Conservation (phyloP, 1,284 basidiomycete genomes). For the Xerocomus minutiporus region DNA sequence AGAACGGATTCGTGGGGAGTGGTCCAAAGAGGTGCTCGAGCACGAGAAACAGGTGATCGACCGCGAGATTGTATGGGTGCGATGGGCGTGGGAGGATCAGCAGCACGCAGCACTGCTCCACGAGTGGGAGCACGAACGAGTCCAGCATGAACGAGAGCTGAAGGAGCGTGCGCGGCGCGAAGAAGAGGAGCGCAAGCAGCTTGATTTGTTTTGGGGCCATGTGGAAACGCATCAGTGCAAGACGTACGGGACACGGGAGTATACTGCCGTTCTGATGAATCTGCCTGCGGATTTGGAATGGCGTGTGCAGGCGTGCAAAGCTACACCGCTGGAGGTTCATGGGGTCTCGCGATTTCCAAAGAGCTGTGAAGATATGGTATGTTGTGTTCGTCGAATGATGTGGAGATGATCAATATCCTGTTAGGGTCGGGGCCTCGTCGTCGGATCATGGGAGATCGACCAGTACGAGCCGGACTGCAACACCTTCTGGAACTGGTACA, state of each 20-base stretch:
- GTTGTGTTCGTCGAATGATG: neutral
- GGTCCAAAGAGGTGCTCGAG: conserved; percentile 12
- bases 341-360: conserved; percentile 19
- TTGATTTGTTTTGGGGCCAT: conserved; percentile 18
- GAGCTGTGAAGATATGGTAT: conserved; percentile 24
- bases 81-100: conserved; percentile 14
- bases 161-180: conserved; percentile 16
- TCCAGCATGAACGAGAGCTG: conserved; percentile 12
- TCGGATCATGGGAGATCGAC: conserved; percentile 23
- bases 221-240: conserved; percentile 23
- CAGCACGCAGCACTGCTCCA: conserved; percentile 6
- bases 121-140: conserved; percentile 17
- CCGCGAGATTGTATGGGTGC: conserved; percentile 9
- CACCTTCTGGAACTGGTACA: conserved; percentile 21
- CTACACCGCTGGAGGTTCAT: conserved; percentile 25
- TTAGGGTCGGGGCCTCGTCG: conserved; percentile 9
- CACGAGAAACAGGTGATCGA: conserved; percentile 2
- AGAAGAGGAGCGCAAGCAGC: conserved; percentile 11
- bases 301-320: conserved; percentile 21
- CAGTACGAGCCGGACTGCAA: conserved; percentile 22
- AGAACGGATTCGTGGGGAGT: conserved; percentile 18
- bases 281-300: conserved; percentile 13
- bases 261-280: conserved; percentile 23
- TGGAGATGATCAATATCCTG: neutral
- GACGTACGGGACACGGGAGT: conserved; percentile 28